Conservation (phyloP, 495 filamentous ascomycete species). For the Lindgomyces ingoldianus region DNA sequence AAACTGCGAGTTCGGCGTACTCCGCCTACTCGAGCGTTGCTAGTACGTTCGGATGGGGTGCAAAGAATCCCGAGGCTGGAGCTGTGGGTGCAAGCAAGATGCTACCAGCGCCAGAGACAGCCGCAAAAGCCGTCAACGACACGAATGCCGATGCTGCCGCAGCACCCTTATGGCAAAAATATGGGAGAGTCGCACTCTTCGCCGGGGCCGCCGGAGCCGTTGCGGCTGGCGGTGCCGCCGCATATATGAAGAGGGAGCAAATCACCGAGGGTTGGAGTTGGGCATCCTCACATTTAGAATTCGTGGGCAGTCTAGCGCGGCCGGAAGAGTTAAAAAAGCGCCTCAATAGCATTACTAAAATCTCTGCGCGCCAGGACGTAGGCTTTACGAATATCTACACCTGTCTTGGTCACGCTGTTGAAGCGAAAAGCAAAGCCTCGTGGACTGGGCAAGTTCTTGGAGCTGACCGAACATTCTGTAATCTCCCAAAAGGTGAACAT, state of each 20-base stretch:
- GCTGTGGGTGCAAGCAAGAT: slow-evolving; percentile 36
- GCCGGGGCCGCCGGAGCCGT: slow-evolving; percentile 80
- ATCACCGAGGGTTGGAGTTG: slow-evolving; percentile 71
- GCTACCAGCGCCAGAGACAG: slow-evolving; percentile 36
- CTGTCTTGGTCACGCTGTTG: slow-evolving; percentile 63
- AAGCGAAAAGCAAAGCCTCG: slow-evolving; percentile 48
- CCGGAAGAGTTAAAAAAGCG: slow-evolving; percentile 73
- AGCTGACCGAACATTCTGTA: slow-evolving; percentile 78
- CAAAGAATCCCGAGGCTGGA: slow-evolving; percentile 11
- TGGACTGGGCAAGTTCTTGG: slow-evolving; percentile 53
- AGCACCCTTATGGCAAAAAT: slow-evolving; percentile 64
- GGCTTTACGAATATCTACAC: slow-evolving; percentile 84
- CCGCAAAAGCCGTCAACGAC: slow-evolving; percentile 39
- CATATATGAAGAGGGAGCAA: slow-evolving; percentile 79
- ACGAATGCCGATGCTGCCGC: slow-evolving; percentile 53
- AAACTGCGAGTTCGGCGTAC: slow-evolving; percentile 68
- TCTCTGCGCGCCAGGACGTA: slow-evolving; percentile 58
- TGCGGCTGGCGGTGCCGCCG: slow-evolving; percentile 77
- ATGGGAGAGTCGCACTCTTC: slow-evolving; percentile 81
- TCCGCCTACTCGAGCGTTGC: slow-evolving; percentile 66
- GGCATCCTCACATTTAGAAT: slow-evolving; percentile 91
- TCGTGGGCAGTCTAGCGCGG: slow-evolving; percentile 83
- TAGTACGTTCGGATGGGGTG: slow-evolving; percentile 58
- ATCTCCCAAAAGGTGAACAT: slow-evolving; percentile 61
- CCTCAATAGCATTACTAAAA: slow-evolving; percentile 57